Base-by-base conservation (phyloP, 2,329 filamentous ascomycete species). In the Fusarium nematophilum region DNA sequence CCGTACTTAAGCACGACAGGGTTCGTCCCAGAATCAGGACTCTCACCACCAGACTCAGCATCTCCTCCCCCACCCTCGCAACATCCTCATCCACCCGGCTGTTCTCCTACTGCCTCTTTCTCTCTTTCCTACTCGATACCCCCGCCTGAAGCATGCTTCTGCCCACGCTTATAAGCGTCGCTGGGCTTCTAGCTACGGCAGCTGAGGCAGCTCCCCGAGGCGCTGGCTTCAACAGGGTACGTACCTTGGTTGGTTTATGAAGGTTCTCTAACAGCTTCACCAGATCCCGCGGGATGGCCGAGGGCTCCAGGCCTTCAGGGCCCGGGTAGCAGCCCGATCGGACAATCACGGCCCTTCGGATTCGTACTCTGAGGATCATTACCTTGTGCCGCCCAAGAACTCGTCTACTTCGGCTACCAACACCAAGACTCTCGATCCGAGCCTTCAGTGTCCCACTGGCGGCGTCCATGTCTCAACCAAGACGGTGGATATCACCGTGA, bases 401-500 rank as follows among this genome's bases (percentile, higher is more conserved):
- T 46, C 57, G 4, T 56, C 65, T 11, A 56, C 42, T 15, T 53
- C 56, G 9, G 39, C 61, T 2, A 31, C 23, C 30, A 56, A 38
- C 33, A 48, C 56, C 27, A 46, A 56, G 39, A 59, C 48, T 17
- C 29, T 56, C 36, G 34, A 50, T 9, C 23, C 58, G 15, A 49
- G 23, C 9, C 43, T 54, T 8, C 64, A 64, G 10, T 73, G 71
- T 14, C 65, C 69, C 18, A 62, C 62, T 2, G 48, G 47, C 5
- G 68, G 62, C 8, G 47, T 72, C 5, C 50, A 72, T 10, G 56
- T 72, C 43, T 70, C 70, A 10, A 75, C 70, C 3, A 68, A 62
- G 25, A 76, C 72, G 4, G 46, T 75, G 7, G 74, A 76, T 21
- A 62, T 75, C 13, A 75, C 74, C 9, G 46, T 75, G 1, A 74